Conservation (phyloP, 1,284 basidiomycete genomes). For the Pholiota adiposa region DNA sequence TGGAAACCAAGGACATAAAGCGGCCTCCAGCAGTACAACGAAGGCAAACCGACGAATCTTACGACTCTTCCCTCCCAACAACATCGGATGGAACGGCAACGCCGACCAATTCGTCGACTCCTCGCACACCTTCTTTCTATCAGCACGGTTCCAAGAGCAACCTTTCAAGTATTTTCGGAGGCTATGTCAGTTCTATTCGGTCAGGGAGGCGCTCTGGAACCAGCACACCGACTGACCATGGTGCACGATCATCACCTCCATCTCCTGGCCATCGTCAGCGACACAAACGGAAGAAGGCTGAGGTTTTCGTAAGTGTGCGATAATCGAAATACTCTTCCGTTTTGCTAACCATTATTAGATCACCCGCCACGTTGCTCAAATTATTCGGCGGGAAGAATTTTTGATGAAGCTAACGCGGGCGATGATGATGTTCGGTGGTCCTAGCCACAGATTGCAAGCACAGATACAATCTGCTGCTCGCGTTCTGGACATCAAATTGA, state of each 20-base stretch:
- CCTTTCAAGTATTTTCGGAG: slow-evolving; percentile 16
- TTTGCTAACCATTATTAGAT: slow-evolving; percentile 53
- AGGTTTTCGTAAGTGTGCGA: slow-evolving; percentile 67
- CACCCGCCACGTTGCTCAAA: slow-evolving; percentile 88
- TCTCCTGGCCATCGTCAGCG: slow-evolving; percentile 49
- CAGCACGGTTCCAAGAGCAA: slow-evolving; percentile 11
- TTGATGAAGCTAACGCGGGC: slow-evolving; percentile 87
- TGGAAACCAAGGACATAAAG: slow-evolving; percentile 26
- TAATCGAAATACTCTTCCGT: slow-evolving; percentile 8
- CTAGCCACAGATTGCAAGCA: slow-evolving; percentile 86
- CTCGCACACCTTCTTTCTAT: slow-evolving; percentile 14
- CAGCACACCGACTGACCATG: slow-evolving; percentile 36
- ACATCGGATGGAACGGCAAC: background rate
- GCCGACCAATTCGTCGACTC: slow-evolving; percentile 5
- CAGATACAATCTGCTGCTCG: slow-evolving; percentile 87
- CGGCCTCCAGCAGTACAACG: slow-evolving; percentile 8
- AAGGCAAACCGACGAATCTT: background rate
- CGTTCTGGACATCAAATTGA: slow-evolving; percentile 84
- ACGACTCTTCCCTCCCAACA: background rate
- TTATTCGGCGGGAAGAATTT: slow-evolving; percentile 89
- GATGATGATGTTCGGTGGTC: slow-evolving; percentile 95
- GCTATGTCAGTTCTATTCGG: slow-evolving; percentile 22
- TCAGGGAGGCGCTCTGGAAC: slow-evolving; percentile 30
- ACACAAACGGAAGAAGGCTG: slow-evolving; percentile 74
- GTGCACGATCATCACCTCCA: slow-evolving; percentile 38